Conservation (phyloP, 2,329 filamentous ascomycete genomes). For the Periconia digitata region DNA sequence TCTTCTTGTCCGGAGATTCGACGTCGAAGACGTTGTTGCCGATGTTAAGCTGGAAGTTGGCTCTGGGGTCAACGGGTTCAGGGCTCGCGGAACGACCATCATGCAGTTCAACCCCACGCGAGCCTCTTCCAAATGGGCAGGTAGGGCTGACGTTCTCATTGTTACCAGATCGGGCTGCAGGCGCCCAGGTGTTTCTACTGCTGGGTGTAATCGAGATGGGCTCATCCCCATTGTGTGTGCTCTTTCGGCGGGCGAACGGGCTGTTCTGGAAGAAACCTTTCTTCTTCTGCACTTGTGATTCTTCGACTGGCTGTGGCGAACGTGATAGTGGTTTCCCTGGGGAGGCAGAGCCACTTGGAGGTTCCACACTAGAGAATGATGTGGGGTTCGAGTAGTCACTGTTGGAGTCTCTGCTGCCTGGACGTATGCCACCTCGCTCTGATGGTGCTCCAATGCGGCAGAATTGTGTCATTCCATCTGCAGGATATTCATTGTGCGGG, state of each 20-base stretch:
- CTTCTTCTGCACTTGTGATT: slow-evolving; percentile 62
- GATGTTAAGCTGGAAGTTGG: slow-evolving; percentile 89
- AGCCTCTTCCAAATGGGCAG: slow-evolving; percentile 38
- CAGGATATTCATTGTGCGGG: slow-evolving; percentile 90
- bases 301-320: slow-evolving; percentile 29
- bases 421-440: slow-evolving; percentile 71
- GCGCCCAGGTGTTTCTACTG: slow-evolving; percentile 58
- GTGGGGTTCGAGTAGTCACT: slow-evolving; percentile 91
- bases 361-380: slow-evolving; percentile 84
- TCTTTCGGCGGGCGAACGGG: slow-evolving; percentile 86
- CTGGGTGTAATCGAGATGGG: slow-evolving; percentile 42
- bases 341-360: slow-evolving; percentile 71
- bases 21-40: slow-evolving; percentile 97
- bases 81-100: slow-evolving; percentile 48
- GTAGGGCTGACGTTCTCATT: slow-evolving; percentile 49
- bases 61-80: slow-evolving; percentile 87
- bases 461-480: slow-evolving; percentile 97
- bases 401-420: slow-evolving; percentile 82
- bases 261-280: slow-evolving; percentile 93
- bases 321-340: slow-evolving; percentile 62
- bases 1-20: slow-evolving; percentile 66
- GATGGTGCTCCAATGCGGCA: slow-evolving; percentile 75
- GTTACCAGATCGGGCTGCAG: slow-evolving; percentile 41
- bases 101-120: slow-evolving; percentile 32
- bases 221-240: slow-evolving; percentile 73